Conservation (phyloP, 371 early-diverging fungal genomes). For the Polyrhizophydium stewartii region DNA sequence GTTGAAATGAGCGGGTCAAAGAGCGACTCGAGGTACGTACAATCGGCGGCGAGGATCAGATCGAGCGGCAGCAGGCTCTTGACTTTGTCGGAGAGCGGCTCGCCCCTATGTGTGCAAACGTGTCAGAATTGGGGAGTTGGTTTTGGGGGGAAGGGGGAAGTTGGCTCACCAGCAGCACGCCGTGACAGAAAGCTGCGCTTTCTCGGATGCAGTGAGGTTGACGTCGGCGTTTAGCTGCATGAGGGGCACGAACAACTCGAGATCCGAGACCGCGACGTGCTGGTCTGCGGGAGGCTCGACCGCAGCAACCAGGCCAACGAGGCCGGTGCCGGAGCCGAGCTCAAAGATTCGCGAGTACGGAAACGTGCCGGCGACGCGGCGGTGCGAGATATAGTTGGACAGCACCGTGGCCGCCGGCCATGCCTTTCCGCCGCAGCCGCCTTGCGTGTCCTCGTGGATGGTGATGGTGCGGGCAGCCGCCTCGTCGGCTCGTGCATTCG, state of each 20-base stretch:
- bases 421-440: conserved; percentile 25
- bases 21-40: conserved; percentile 23
- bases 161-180: conserved; percentile 20
- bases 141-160: too few species aligned
- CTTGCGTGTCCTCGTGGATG: conserved; percentile 21
- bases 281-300: not conserved
- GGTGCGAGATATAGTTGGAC: conserved; percentile 10
- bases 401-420: conserved; percentile 25
- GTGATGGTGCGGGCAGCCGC: conserved; percentile 1
- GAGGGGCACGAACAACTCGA: conserved; percentile 20
- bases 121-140: too few species aligned
- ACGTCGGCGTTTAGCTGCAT: conserved; percentile 22
- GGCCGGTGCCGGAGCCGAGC: conserved; percentile 21
- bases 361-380: conserved; percentile 4
- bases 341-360: conserved; percentile 7
- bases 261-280: conserved; percentile 2
- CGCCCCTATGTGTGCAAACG: too few species aligned
- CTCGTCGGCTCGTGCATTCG: too few species aligned
- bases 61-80: conserved; percentile 7
- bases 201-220: conserved; percentile 13
- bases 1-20: conserved; percentile 26
- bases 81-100: conserved; percentile 1
- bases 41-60: conserved; percentile 22
- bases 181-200: conserved; percentile 3
- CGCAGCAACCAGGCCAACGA: not conserved